Base-by-base conservation (phyloP, 2,329 filamentous ascomycete genomes). In the Claviceps maximensis region DNA sequence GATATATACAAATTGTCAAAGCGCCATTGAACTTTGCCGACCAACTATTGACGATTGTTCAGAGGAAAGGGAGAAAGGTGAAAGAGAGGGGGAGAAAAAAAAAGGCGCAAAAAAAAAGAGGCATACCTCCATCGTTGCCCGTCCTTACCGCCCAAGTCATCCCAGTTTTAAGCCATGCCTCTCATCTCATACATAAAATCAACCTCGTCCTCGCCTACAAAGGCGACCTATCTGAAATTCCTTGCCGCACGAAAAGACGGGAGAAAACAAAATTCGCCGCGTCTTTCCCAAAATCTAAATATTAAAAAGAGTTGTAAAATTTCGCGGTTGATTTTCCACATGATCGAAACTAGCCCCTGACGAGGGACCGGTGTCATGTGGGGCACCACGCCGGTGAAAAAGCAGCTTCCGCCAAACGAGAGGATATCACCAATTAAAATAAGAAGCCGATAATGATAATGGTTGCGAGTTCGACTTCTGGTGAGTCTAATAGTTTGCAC, bases 1-100 rank as follows among this genome's bases (percentile, higher is more conserved):
- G 54, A 58, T 59, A 58, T 59, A 56, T 61, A 61, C 57, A 60
- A 58, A 53, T 53, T 45, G n/a, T n/a, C 49, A 31, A 50, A 23
- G 27, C 40, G 41, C 45, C 40, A 33, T 45, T 25, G 38, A 15
- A n/a, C 27, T 45, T 36, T n/a, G 27, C 33, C n/a, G 36, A 49
- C 23, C n/a, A 21, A 41, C n/a, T n/a, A n/a, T n/a, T n/a, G n/a
- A 10, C 8, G 21, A 42, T 21, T 42, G 10, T 42, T 42, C 19
- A 25, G 19, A 41, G 10, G 15, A 41, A 21, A n/a, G 9, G 21
- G 7, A 41, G 9, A 41, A 21, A 21, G n/a, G 6, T 13, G 29
- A 29, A 9, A 41, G 45, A 49, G 29, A 44, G 15, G 23, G 25
- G 15, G 29, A 47, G 31, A 42, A 42, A 42, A 48, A 47, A 29